Evolutionary conservation across 495 filamentous ascomycete genomes (phyloP), one percentile per base, ranked within the genome.

Genomic region (Hyphodiscus hymeniophilus): DNA sequence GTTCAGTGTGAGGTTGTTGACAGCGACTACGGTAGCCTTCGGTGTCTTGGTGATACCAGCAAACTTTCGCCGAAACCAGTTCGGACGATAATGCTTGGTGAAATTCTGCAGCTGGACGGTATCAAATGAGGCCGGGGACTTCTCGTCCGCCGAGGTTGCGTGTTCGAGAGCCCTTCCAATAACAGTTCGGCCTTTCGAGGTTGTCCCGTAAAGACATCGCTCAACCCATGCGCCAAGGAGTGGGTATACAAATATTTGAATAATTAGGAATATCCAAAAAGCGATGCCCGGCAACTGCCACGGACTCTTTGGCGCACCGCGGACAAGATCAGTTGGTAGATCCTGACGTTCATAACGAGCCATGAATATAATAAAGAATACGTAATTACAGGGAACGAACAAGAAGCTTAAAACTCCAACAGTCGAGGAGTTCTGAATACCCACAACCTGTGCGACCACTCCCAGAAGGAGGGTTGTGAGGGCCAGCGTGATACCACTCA

Each of bases 371-470:
- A 81, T 76, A 60, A 84, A 84, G 64, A 77, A 87, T 13, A 85
- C 78, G 55, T 84, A 88, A 51, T 81, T 89, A 70, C 82, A 85
- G 7, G 86, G 82, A 11, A 84, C 71, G 57, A 90, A 92, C 3
- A 92, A 63, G 4, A 90, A 57, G 50, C 79, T 74, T 7, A 92
- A 70, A 6, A 81, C 65, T 2, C 69, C 68, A 5, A 87, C 77
- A 2, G 77, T 69, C 36, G 47, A 47, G 17, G 57, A 70, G n/a
- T 45, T 22, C 0, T 69, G 66, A 23, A 70, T 73, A 0, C 68
- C 72, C 22, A 78, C 58, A 12, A 84, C 73, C 62, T 90, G 86
- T 0, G 84, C 80, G 4, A 84, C 59, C 35, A 92, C 74, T 15
- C 76, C 85, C 8, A 89, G 62, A 36, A 85, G 59, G 15, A 90